Percentiles rank a stretch among this genome's conserved stretches.
These are phyloP conservation scores for Truncatella angustata DNA, from an alignment of 2,329 filamentous ascomycete genomes.

Conservation along the genomic window DNA sequence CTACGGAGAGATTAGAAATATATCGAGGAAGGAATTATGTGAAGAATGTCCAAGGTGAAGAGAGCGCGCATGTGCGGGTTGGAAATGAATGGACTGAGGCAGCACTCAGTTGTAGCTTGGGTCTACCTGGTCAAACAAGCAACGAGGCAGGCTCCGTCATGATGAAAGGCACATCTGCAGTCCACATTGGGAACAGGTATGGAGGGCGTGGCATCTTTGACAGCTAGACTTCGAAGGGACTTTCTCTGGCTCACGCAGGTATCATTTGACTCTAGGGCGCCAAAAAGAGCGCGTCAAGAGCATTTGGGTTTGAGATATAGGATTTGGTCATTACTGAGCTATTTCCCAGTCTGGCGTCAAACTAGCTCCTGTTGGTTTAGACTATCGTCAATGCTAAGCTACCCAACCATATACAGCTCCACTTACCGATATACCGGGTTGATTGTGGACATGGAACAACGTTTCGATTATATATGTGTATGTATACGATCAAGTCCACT, in stretches of 20 bases:
- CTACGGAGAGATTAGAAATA: background rate
- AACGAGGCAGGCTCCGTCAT: background rate
- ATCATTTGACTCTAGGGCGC: background rate
- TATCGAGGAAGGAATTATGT: background rate
- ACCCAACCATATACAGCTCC: too few relatives aligned
- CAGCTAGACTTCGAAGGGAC: background rate
- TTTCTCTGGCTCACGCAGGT: background rate
- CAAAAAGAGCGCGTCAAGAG: background rate
- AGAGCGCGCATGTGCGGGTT: background rate
- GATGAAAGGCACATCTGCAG: background rate
- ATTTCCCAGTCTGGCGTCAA: background rate
- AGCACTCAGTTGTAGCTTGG: background rate
- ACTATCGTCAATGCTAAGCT: too few relatives aligned
- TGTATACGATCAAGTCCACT: too few relatives aligned
- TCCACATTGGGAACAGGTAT: conserved; percentile 2
- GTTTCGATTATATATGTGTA: too few relatives aligned
- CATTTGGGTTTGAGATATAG: background rate
- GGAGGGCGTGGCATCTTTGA: conserved; percentile 4
- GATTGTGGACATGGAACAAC: too few relatives aligned
- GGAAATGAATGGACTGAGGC: background rate
- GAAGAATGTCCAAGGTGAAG: background rate
- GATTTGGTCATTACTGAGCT: background rate
- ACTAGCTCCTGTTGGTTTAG: too few relatives aligned
- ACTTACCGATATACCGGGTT: too few relatives aligned
- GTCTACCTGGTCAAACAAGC: background rate